Base-by-base conservation (phyloP, 768 basidiomycete species). In the Collybia sp. region DNA sequence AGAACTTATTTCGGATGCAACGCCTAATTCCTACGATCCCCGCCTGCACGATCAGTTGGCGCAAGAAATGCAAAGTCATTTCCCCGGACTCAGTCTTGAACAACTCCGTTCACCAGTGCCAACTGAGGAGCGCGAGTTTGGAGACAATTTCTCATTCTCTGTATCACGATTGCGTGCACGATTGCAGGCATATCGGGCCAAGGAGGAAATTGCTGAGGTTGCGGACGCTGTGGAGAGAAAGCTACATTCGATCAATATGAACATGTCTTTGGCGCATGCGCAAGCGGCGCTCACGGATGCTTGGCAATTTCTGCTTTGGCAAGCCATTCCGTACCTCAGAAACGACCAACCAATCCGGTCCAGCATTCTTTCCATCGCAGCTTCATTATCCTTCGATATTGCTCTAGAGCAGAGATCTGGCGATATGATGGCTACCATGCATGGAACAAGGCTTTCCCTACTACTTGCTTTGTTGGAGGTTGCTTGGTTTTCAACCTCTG, bases 351-450 rank as follows among this genome's bases (percentile, higher is more conserved):
- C 68, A 11, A 72, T 85, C 11, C 69, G 87, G 12, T 71, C 74
- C 3, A 72, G 70, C 12, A 63, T 87, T 6, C 58, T 92, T 17
- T 59, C 70, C 0, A 70, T 85, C 25, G 83, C 81, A 0, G 73
- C 80, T 1, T 73, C 77, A 0, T 74, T 90, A 8, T 88, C 89
- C 3, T 76, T 69, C 17, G 76, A 75, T 38, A 77, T 93, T 20
- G 77, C 87, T 0, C 61, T 61, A 15, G 93, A 94, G 64, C 71
- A 64, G 33, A 77, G 91, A 30, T 72, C 69, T 4, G 93, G 93
- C 0, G 85, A 92, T 47, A 86, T 93, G 77, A 88, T 93, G 81
- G 74, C 85, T 0, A 76, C 78, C 1, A 82, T 93, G 12, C 92
- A 97, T 52, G 76, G 79, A 2, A 79, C 85, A 17, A 75, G 91